Conservation (phyloP, 148 eudicot genomes). For the Rheum nobile region DNA sequence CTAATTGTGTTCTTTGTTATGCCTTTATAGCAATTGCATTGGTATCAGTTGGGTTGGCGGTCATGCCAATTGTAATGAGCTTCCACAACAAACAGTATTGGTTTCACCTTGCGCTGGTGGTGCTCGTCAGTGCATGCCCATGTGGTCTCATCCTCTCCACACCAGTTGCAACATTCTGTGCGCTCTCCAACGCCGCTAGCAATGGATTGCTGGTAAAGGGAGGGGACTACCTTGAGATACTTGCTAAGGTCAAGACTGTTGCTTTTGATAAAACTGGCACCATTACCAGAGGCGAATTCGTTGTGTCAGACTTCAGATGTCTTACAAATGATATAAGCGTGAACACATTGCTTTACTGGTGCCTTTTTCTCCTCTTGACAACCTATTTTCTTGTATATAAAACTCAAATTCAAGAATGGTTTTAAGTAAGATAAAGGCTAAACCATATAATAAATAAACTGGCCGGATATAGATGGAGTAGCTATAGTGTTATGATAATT, state of each 20-base stretch:
- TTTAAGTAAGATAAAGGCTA: not conserved
- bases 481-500: not conserved
- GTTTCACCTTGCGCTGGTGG: constrained; percentile 70
- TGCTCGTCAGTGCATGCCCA: constrained; percentile 86
- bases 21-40: constrained; percentile 48
- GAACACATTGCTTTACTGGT: constrained; percentile 62
- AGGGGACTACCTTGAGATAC: constrained; percentile 70
- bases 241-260: constrained; percentile 54
- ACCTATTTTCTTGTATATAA: not conserved
- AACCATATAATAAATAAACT: too few relatives aligned
- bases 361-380: not conserved
- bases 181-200: constrained; percentile 79
- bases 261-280: constrained; percentile 96
- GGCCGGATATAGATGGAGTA: not conserved
- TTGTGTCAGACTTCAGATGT: constrained; percentile 32
- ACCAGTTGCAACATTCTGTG: constrained; percentile 87
- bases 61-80: constrained; percentile 45
- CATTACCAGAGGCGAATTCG: constrained; percentile 79
- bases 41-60: constrained; percentile 53
- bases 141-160: constrained; percentile 92
- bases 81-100: constrained; percentile 37
- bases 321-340: constrained; percentile 31
- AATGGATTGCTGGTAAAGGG: constrained; percentile 78
- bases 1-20: not conserved
- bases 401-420: not conserved